These are phyloP conservation scores for Aspergillus caelatus DNA, from an alignment of 2,329 filamentous ascomycete species.

Conservation along the genomic window DNA sequence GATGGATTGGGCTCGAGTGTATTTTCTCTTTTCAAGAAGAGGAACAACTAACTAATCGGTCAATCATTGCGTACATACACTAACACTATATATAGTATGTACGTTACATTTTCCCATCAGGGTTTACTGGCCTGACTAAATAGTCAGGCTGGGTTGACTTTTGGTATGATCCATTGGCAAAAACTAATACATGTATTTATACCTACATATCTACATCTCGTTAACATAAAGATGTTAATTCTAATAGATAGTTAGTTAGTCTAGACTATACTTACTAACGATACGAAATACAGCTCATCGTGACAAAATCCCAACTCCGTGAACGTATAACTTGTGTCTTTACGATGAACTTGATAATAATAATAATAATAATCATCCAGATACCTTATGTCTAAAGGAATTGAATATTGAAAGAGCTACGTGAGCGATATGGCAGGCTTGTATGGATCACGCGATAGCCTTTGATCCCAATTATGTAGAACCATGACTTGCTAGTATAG, in stretches of 20 bases:
- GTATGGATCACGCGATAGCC: background rate
- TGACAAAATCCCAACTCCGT: background rate
- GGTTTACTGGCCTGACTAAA: no score
- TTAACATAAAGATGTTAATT: background rate
- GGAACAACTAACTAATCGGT: background rate
- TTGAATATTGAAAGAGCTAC: background rate
- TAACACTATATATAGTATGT: no score
- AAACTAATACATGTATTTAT: background rate
- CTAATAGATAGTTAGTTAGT: background rate
- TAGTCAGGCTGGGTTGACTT: background rate
- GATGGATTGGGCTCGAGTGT: slow-evolving; percentile 31
- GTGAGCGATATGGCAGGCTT: no score
- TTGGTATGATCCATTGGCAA: background rate
- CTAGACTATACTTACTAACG: background rate
- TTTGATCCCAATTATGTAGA: background rate
- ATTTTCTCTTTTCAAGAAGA: slow-evolving; percentile 8
- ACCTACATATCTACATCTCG: background rate
- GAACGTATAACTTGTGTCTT: no score
- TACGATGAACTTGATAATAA: no score
- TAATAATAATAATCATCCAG: no score
- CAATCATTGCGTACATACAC: background rate
- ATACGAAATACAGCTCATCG: background rate
- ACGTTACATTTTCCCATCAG: no score
- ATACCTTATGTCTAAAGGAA: no score
- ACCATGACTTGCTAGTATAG: background rate